Conservation (phyloP, 495 filamentous ascomycete genomes). For the Daldinia decipiens region DNA sequence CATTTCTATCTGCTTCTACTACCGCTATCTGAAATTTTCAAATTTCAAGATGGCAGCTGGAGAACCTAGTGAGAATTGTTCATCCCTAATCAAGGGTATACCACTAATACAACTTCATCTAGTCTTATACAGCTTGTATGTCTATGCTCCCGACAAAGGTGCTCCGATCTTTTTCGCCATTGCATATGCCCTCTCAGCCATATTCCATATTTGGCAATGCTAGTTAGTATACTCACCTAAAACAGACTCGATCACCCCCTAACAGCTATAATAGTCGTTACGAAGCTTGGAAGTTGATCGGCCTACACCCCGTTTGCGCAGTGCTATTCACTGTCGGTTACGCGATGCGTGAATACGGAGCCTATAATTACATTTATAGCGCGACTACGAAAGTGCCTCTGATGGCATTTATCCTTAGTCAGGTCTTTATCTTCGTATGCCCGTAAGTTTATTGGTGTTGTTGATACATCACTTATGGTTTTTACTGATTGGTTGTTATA, state of each 20-base stretch:
- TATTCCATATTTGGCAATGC: constrained; percentile 50
- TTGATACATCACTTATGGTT: neutral
- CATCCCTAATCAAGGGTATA: neutral
- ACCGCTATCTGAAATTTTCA: neutral
- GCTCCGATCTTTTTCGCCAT: constrained; percentile 47
- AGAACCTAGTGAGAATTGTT: constrained; percentile 38
- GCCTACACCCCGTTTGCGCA: constrained; percentile 43
- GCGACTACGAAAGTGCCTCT: constrained; percentile 28
- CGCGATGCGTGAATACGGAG: constrained; percentile 45
- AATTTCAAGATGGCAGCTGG: constrained; percentile 42
- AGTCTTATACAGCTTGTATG: constrained; percentile 47
- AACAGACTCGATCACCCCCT: neutral
- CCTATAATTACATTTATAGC: constrained; percentile 50
- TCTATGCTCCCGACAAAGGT: constrained; percentile 50
- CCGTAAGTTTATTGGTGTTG: constrained; percentile 41
- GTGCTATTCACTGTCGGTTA: constrained; percentile 47
- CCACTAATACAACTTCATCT: neutral
- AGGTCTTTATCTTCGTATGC: constrained; percentile 48
- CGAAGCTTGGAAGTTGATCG: constrained; percentile 43
- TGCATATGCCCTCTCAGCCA: constrained; percentile 40
- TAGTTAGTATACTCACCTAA: constrained; percentile 32
- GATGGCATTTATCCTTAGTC: constrained; percentile 45
- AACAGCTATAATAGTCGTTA: constrained; percentile 43
- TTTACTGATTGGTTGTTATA: constrained; percentile 1
- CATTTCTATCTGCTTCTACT: neutral